These are phyloP conservation scores for Bocquillonia castaneifolia DNA, from an alignment of 441 rosid species.

Conservation along the genomic window DNA sequence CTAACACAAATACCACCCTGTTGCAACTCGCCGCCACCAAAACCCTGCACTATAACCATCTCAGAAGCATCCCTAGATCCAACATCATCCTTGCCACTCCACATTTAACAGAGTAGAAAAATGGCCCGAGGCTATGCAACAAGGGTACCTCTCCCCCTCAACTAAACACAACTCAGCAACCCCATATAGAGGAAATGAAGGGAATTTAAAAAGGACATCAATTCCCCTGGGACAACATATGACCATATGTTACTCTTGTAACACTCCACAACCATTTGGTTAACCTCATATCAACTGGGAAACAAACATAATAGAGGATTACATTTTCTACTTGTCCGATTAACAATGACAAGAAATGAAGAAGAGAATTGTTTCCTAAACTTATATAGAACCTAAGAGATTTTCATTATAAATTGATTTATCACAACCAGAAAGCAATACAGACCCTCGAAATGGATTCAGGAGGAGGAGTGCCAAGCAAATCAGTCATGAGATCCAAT, in stretches of 20 bases:
- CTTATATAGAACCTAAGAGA: neutral
- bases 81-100: neutral
- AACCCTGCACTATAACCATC: neutral
- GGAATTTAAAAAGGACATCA: neutral
- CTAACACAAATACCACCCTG: neutral
- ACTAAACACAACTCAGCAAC: neutral
- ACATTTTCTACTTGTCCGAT: neutral
- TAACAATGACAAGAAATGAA: neutral
- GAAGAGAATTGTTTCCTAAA: neutral
- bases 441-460: slow-evolving; percentile 81
- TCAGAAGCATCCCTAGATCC: neutral
- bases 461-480: slow-evolving; percentile 87
- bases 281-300: neutral
- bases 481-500: slow-evolving; percentile 94
- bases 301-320: neutral
- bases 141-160: neutral
- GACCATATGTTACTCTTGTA: neutral
- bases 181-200: neutral
- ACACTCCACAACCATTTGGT: neutral
- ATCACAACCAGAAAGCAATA: slow-evolving; percentile 10
- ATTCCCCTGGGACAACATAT: neutral
- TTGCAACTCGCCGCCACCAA: neutral
- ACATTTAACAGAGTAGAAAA: neutral
- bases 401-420: slow-evolving; percentile 3
- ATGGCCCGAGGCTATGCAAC: neutral